These are phyloP conservation scores for Talaromyces marneffei DNA, from an alignment of 2,329 filamentous ascomycete genomes.

Conservation along the genomic window DNA sequence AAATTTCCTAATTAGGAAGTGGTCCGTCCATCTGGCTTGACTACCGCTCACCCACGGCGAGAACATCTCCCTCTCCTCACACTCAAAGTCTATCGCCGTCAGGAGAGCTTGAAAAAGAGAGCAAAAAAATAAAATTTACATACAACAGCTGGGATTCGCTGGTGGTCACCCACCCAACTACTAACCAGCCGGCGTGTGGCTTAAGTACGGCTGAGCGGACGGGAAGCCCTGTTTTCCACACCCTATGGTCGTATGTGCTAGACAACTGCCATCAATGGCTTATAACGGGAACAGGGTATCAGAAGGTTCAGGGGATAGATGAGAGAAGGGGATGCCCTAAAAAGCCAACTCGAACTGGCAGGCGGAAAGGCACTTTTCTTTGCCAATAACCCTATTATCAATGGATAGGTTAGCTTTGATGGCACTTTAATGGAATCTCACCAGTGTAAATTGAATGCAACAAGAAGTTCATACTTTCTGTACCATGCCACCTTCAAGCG, in stretches of 20 bases:
- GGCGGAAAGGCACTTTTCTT: no score
- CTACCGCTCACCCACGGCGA: not conserved
- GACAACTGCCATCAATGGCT: not conserved
- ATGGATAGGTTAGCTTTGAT: no score
- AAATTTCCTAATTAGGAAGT: not conserved
- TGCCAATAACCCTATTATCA: no score
- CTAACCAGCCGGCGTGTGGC: not conserved
- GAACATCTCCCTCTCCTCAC: no score
- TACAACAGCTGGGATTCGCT: not conserved
- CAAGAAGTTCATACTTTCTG: not conserved
- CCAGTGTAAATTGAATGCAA: not conserved
- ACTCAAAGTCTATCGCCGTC: not conserved
- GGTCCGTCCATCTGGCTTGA: not conserved
- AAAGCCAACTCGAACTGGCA: no score
- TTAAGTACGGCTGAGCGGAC: not conserved
- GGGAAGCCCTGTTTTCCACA: not conserved
- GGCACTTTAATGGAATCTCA: no score
- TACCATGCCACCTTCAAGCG: not conserved
- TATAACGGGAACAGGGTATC: not conserved
- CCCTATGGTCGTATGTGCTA: not conserved
- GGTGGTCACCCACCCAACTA: not conserved
- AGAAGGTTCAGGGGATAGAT: not conserved
- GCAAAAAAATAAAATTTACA: not conserved
- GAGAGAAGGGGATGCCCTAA: not conserved
- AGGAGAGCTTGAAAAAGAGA: not conserved